Evolutionary conservation across 495 filamentous ascomycete genomes (phyloP), one percentile per base, ranked within the genome.

Genomic region (Podospora pseudocomata): DNA sequence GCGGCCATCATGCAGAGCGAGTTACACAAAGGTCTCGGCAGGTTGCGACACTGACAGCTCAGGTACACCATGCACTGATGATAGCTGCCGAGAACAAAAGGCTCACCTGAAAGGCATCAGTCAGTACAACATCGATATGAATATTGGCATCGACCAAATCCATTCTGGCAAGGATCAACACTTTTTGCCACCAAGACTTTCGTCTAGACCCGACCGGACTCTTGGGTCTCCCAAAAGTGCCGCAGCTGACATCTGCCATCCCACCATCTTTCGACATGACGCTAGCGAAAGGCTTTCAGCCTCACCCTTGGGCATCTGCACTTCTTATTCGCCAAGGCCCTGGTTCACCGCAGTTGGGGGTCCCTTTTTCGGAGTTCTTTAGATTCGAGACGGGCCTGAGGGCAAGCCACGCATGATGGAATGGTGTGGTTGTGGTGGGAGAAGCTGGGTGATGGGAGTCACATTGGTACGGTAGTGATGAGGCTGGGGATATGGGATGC

Each of bases 191-290:
- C 55, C 23, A 58, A 9, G 13, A 15, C 23, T 2, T 58, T 4
- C 23, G 55, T 9, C 55, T 20, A 58, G 55, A 58, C n/a, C 55
- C 19, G 39, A 49, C 39, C 39, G 15, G 15, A 49, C 2, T 49
- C 39, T 16, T 16, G 39, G 39, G 39, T 13, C 39, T 49, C 13
- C 9, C 39, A 18, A 49, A 39, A 49, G 39, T 49, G 39, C 55
- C n/a, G 55, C n/a, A 58, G 55, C 55, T 58, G 55, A 58, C 19
- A 58, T 58, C 5, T 58, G n/a, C 5, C 55, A 58, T 58, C 55
- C 55, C 55, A 58, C 55, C 55, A 58, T 20, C 55, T 58, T 58
- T 58, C 11, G 18, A 58, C 55, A 58, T 58, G 16, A n/a, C 55
- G 55, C 55, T 58, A 58, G 55, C 18, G 55, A 18, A 58, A 58